Base-by-base conservation (phyloP, 345 rosid species). In the Syzygium aqueum region DNA sequence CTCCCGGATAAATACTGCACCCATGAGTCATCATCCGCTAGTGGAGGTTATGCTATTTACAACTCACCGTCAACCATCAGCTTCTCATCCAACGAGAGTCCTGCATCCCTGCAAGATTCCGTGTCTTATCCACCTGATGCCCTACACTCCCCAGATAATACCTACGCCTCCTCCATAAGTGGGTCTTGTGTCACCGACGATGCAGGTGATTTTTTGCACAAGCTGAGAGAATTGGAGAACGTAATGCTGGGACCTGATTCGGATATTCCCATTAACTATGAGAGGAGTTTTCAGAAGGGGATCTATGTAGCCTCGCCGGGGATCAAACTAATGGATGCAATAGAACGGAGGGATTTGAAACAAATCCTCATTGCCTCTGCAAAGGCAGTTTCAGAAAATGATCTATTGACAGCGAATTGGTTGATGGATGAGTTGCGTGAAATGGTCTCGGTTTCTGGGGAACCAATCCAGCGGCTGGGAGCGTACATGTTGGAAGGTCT, bases 401-500 rank as follows among this genome's bases (percentile, higher is more conserved):
- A 97, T 84, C 91, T 88, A 40, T 88, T 93, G 87, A 92, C 92
- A 94, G 95, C 98, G 5, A 91, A 92, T 84, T 94, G 95, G 89
- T 84, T 94, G 90, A 94, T 97, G 94, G 95, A 92, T 89, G 92
- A 92, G 91, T 84, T 94, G 65, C 94, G 98, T 0, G 91, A 82
- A 85, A 93, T 96, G 96, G 99, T 96, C 23, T 97, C 99, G 1
- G 98, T 97, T 90, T 94, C 95, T 50, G 99, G 99, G 53, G 99
- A 96, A 90, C 99, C 99, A n/a, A 94, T 96, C 84, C 96, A 97
- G 92, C 91, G 99, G 89, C 90, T 97, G 87, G 99, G 98, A 88
- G 99, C 99, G 27, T 97, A 97, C 85, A 91, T 97, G 95, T 89
- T 97, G 87, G 98, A 97, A 93, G 99, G 99, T 77, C 93, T 97